phyloP scores from a whole-genome alignment of 2,329 filamentous ascomycete species.

The Dactylellina sp. region DNA sequence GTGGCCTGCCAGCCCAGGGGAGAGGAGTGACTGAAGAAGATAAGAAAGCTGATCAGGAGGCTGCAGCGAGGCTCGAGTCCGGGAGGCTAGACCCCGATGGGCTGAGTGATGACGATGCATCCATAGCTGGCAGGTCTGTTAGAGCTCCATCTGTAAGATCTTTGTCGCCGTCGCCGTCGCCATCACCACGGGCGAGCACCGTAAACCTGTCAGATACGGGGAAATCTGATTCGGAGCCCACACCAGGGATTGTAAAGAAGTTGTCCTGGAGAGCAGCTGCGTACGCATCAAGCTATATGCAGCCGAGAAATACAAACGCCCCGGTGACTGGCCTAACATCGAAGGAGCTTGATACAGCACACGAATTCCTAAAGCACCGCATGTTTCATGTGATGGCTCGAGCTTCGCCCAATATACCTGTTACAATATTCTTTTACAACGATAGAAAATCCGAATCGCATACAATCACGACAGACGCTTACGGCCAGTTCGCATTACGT shows the following conservation, averaged over 20 bases:
- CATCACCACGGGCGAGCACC: constrained; percentile 37
- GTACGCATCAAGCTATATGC: constrained; percentile 46
- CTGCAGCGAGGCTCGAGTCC: constrained; percentile 42
- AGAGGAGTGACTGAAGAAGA: constrained; percentile 64
- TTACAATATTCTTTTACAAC: constrained; percentile 97
- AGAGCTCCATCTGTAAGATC: constrained; percentile 64
- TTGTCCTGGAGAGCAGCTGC: constrained; percentile 44
- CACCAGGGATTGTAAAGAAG: constrained; percentile 58
- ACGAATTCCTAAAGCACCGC: constrained; percentile 86
- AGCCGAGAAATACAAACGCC: constrained; percentile 38
- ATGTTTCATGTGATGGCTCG: constrained; percentile 90
- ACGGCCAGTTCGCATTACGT: constrained; percentile 85
- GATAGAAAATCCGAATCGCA: constrained; percentile 82
- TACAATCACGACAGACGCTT: constrained; percentile 85
- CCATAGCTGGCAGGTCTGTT: constrained; percentile 50
- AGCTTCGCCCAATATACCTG: constrained; percentile 78
- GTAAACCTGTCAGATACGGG: constrained; percentile 36
- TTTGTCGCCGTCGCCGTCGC: constrained; percentile 61
- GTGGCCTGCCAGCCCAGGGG: constrained; percentile 79
- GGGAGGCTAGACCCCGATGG: constrained; percentile 61
- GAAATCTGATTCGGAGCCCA: constrained; percentile 38
- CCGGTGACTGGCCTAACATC: constrained; percentile 70
- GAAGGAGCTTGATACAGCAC: constrained; percentile 81
- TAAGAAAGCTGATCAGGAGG: constrained; percentile 57
- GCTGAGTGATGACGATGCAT: constrained; percentile 65